These are phyloP conservation scores for Penicillium frequentans DNA, from an alignment of 2,329 filamentous ascomycete genomes.

Conservation along the genomic window DNA sequence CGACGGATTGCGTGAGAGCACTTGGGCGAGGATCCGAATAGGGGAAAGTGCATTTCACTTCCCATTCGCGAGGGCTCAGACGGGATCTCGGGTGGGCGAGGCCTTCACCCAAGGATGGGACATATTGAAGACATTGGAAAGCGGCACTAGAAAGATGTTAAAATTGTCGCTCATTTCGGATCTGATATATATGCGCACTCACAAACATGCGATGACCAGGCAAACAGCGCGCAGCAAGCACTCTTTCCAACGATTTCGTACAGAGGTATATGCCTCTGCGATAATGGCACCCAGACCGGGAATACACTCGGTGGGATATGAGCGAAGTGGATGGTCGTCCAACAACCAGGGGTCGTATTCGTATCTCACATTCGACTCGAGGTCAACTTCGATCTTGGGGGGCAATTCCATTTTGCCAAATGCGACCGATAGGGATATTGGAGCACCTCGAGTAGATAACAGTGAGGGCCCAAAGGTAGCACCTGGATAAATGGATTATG, in stretches of 20 bases:
- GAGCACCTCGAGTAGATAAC: background rate
- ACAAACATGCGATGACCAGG: constrained; percentile 26
- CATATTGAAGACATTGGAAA: constrained; percentile 12
- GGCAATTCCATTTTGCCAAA: constrained; percentile 1
- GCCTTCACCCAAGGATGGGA: constrained; percentile 1
- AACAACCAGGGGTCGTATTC: constrained; percentile 30
- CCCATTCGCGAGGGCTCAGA: constrained; percentile 4
- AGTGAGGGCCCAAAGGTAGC: background rate
- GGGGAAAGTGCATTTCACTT: constrained; percentile 23
- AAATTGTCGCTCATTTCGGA: background rate
- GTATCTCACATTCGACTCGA: constrained; percentile 5
- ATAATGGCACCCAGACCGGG: constrained; percentile 25
- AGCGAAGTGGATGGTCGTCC: constrained; percentile 37
- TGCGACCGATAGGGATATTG: background rate
- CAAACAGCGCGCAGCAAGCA: constrained; percentile 22
- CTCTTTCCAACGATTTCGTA: constrained; percentile 22
- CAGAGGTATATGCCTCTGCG: constrained; percentile 11
- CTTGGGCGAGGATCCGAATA: constrained; percentile 16
- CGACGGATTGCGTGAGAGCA: constrained; percentile 22
- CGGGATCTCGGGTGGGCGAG: background rate
- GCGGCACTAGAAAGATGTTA: constrained; percentile 9
- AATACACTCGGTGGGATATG: constrained; percentile 31
- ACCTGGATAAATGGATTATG: background rate
- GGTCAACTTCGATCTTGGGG: constrained; percentile 1
- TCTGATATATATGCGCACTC: background rate